Conservation (phyloP, 2,329 filamentous ascomycete species). For the Ambrosiella cleistominuta region DNA sequence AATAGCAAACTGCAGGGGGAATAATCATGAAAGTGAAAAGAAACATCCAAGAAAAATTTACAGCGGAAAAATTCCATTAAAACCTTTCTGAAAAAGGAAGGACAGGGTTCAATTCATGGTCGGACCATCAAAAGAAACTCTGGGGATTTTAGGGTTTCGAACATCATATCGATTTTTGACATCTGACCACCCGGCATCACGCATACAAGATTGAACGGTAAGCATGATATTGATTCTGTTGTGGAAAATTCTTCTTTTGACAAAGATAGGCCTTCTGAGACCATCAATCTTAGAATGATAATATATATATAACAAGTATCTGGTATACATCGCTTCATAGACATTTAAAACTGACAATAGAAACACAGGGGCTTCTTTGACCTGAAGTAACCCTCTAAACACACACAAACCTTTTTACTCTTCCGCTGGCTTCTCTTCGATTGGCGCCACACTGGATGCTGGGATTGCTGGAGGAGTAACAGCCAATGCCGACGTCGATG, state of each 20-base stretch:
- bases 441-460: not conserved
- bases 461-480: not conserved
- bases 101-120: not conserved
- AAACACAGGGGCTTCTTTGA: too few species aligned
- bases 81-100: not conserved
- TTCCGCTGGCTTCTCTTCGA: slow-evolving; percentile 11
- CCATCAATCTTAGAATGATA: not conserved
- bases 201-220: too few species aligned
- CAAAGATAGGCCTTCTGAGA: too few species aligned
- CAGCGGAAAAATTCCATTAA: too few species aligned
- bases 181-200: too few species aligned
- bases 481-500: slow-evolving; percentile 3
- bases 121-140: not conserved
- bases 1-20: too few species aligned
- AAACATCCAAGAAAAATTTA: too few species aligned
- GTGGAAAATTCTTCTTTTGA: too few species aligned
- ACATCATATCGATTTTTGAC: too few species aligned
- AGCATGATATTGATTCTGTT: too few species aligned
- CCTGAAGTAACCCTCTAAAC: not conserved
- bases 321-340: not conserved
- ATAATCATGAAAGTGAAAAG: too few species aligned
- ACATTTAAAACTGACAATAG: not conserved
- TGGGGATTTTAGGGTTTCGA: too few species aligned
- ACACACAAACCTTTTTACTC: slow-evolving; percentile 2
- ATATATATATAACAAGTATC: not conserved